Conservation (phyloP, 768 basidiomycete species). For the Peribolospora baueri region DNA sequence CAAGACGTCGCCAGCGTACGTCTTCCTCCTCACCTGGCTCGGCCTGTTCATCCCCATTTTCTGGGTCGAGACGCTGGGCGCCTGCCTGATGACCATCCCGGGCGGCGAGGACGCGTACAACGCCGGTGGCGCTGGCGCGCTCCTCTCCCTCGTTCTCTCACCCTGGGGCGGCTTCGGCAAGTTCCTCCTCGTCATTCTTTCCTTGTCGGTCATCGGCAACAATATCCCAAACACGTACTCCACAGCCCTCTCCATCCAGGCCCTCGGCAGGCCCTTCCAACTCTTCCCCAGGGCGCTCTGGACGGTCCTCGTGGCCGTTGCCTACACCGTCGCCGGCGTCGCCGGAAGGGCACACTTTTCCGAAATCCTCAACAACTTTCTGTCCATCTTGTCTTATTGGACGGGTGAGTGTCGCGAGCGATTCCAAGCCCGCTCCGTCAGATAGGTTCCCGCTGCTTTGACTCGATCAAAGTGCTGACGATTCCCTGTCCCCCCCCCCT, state of each 20-base stretch:
- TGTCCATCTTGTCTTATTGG: slow-evolving; percentile 22
- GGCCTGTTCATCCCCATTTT: neutral
- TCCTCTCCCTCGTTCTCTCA: slow-evolving; percentile 25
- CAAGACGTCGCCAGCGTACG: slow-evolving; percentile 23
- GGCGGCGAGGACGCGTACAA: slow-evolving; percentile 24
- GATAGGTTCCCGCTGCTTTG: too few species aligned
- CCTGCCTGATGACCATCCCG: slow-evolving; percentile 25
- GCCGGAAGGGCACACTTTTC: slow-evolving; percentile 8
- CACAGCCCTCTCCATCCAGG: slow-evolving; percentile 27
- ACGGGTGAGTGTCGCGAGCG: slow-evolving; percentile 23
- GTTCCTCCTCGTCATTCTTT: slow-evolving; percentile 25
- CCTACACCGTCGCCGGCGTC: slow-evolving; percentile 4
- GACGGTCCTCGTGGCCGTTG: slow-evolving; percentile 21
- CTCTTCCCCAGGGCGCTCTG: slow-evolving; percentile 27
- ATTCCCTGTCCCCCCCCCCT: too few species aligned
- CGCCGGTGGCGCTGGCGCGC: slow-evolving; percentile 24
- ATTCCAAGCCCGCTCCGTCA: slow-evolving; percentile 12
- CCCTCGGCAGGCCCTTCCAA: slow-evolving; percentile 25
- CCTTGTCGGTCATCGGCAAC: slow-evolving; percentile 25
- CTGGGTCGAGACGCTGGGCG: slow-evolving; percentile 19
- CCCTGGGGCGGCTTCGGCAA: slow-evolving; percentile 26
- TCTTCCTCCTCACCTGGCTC: slow-evolving; percentile 30
- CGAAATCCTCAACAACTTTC: slow-evolving; percentile 24
- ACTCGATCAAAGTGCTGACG: too few species aligned
- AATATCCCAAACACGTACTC: slow-evolving; percentile 27